A percentile compares a stretch with the other conserved stretches of the same genome.
These are phyloP conservation scores for Sporothrix brunneoviolacea DNA, from an alignment of 2,329 filamentous ascomycete species.

Conservation along the genomic window DNA sequence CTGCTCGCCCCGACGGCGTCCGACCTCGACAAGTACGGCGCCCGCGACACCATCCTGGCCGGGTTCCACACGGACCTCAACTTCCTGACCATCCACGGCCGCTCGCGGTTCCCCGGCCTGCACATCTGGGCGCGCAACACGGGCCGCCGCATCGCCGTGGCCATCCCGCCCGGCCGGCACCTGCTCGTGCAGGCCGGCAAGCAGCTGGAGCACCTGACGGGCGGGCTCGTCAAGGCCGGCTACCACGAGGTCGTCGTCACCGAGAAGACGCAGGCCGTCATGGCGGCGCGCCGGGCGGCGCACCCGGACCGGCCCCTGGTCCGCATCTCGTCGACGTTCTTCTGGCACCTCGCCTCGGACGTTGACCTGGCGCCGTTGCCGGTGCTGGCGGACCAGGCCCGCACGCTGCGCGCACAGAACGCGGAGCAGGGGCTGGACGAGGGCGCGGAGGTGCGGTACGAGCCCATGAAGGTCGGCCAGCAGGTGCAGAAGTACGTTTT, in stretches of 20 bases:
- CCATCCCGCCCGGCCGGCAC: slow-evolving; percentile 51
- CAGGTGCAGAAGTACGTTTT: slow-evolving; percentile 48
- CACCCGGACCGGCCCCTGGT: slow-evolving; percentile 45
- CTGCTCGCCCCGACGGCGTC: slow-evolving; percentile 56
- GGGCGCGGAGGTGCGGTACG: slow-evolving; percentile 43
- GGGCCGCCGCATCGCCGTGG: slow-evolving; percentile 50
- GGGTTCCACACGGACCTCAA: slow-evolving; percentile 60
- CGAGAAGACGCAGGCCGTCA: slow-evolving; percentile 41
- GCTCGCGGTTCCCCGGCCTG: slow-evolving; percentile 54
- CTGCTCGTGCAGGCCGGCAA: slow-evolving; percentile 57
- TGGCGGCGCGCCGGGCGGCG: slow-evolving; percentile 35
- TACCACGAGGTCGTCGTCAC: slow-evolving; percentile 58
- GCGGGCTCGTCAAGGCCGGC: slow-evolving; percentile 54
- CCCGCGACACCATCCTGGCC: slow-evolving; percentile 51
- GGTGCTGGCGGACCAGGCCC: slow-evolving; percentile 38
- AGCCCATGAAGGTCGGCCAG: slow-evolving; percentile 50
- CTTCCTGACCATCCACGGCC: slow-evolving; percentile 59
- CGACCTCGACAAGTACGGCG: slow-evolving; percentile 47
- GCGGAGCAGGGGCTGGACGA: slow-evolving; percentile 45
- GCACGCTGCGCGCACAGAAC: slow-evolving; percentile 39
- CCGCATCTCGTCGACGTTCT: slow-evolving; percentile 54
- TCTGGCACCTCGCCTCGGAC: slow-evolving; percentile 55
- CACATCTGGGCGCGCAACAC: slow-evolving; percentile 60
- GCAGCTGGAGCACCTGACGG: slow-evolving; percentile 56
- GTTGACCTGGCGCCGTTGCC: slow-evolving; percentile 48